Evolutionary conservation across 1,139 yeast genomes (phyloP).

Genomic region (Hyphopichia wangnamkhiaoensis): DNA sequence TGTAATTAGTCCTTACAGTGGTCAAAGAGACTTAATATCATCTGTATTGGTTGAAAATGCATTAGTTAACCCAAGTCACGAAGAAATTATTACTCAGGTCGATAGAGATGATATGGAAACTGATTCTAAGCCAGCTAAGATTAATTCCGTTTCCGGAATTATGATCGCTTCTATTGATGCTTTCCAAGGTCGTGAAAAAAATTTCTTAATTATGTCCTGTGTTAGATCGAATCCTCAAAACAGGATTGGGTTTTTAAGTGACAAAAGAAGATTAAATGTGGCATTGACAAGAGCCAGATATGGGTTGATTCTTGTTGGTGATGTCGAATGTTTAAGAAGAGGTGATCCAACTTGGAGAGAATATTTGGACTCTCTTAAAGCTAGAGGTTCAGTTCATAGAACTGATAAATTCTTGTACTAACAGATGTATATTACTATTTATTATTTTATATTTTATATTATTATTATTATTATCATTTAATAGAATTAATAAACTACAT

Average conservation of each 20-base stretch:
- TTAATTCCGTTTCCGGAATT: slow-evolving; percentile 64
- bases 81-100: slow-evolving; percentile 49
- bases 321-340: slow-evolving; percentile 46
- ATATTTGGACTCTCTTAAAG: slow-evolving; percentile 34
- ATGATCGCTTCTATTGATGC: slow-evolving; percentile 71
- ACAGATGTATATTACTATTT: not conserved
- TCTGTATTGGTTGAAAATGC: slow-evolving; percentile 48
- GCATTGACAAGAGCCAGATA: slow-evolving; percentile 65
- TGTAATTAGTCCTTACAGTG: slow-evolving; percentile 71
- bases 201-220: slow-evolving; percentile 59
- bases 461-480: too few species aligned
- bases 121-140: slow-evolving; percentile 52
- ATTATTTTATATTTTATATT: not conserved
- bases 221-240: slow-evolving; percentile 54
- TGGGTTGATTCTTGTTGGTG: slow-evolving; percentile 59
- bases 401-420: slow-evolving; percentile 2
- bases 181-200: slow-evolving; percentile 66
- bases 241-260: slow-evolving; percentile 59
- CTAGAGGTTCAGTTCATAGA: not conserved
- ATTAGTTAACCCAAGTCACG: slow-evolving; percentile 56
- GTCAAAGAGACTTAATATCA: slow-evolving; percentile 67
- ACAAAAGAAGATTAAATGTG: slow-evolving; percentile 59
- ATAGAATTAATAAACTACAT: too few species aligned
- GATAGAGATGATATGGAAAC: slow-evolving; percentile 55
- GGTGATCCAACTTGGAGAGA: slow-evolving; percentile 57